Percentiles rank a stretch among this genome's conserved stretches.
Conservation (phyloP, 495 filamentous ascomycete genomes). For the Aspergillus haitiensis region DNA sequence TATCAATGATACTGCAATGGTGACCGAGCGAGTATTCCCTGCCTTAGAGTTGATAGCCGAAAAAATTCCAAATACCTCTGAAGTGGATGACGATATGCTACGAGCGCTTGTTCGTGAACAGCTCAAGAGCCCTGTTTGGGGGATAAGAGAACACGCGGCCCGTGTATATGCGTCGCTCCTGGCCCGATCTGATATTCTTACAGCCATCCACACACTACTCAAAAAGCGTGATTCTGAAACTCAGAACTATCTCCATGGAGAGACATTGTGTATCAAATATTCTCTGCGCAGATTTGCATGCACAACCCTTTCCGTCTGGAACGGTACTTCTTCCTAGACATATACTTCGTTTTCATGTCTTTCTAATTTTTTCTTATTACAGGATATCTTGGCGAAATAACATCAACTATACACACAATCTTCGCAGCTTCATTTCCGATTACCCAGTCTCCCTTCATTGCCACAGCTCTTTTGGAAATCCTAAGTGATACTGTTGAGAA, state of each 20-base stretch:
- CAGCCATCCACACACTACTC: constrained; percentile 52
- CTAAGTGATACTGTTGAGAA: constrained; percentile 42
- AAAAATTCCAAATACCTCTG: constrained; percentile 40
- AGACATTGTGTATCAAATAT: constrained; percentile 52
- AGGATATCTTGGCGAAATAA: constrained; percentile 35
- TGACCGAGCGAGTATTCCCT: constrained; percentile 77
- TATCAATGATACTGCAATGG: constrained; percentile 45
- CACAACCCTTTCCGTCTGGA: constrained; percentile 37
- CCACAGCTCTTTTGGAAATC: constrained; percentile 41
- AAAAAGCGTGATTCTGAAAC: constrained; percentile 31
- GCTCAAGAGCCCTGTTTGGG: constrained; percentile 77
- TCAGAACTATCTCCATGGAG: constrained; percentile 68
- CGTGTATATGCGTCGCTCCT: constrained; percentile 71
- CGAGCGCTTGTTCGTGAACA: constrained; percentile 39
- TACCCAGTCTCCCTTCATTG: constrained; percentile 43
- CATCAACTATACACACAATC: constrained; percentile 28
- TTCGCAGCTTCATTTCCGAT: constrained; percentile 31
- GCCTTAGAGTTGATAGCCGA: constrained; percentile 77
- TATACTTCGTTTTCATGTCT: constrained; percentile 1
- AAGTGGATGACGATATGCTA: constrained; percentile 35
- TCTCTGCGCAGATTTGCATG: constrained; percentile 43
- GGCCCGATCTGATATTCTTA: constrained; percentile 50
- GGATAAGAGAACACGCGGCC: constrained; percentile 86
- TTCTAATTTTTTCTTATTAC: constrained; percentile 1
- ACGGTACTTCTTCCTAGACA: constrained; percentile 27